Base-by-base conservation (phyloP, 352 stramenopile genomes). In the Globisporangium lucens region DNA sequence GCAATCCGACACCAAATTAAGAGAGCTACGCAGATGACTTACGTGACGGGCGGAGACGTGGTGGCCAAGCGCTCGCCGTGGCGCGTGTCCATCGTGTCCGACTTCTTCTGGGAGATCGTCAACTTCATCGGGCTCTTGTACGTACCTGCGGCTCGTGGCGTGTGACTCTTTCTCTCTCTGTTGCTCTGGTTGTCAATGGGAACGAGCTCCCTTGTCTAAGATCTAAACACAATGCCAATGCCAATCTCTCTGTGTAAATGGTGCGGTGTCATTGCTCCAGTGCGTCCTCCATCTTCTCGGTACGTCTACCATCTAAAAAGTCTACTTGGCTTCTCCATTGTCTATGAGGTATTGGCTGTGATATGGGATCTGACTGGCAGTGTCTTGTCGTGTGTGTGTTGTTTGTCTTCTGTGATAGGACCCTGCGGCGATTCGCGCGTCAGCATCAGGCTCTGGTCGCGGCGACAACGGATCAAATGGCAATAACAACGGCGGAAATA, bases 51-150 rank as follows among this genome's bases (percentile, higher is more conserved):
- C 33, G 85, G 85, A 38, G 75, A 85, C 22, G 78, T 93, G 56
- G 78, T 93, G 67, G 74, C 69, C 60, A 89, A 88, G 77, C 85
- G 85, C 70, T 85, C 83, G 57, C 69, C 65, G 6, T 90, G 84
- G 82, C 79, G 85, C 33, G 52, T 91, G 46, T 90, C 83, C 20
- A 87, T 91, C 71, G 67, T 93, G 56, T 76, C 77, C 8, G 85
- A 93, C 73, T 65, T 75, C 20, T 84, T 93, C 66, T 93, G 85
- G 85, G 79, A 82, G 33, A 71, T 86, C 53, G 61, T 91, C 36
- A 88, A 90, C 82, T 86, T 93, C 52, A 68, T 93, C 1, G 83
- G 85, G 33, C 76, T 93, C 61, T 91, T 93, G 85, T 93, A 79
- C 65, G 85, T 84, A 10, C n/a, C 29, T 0, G 9, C 7, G 6